phyloP scores from a whole-genome alignment of 129 eudicot species.

The Flaveria robusta region DNA sequence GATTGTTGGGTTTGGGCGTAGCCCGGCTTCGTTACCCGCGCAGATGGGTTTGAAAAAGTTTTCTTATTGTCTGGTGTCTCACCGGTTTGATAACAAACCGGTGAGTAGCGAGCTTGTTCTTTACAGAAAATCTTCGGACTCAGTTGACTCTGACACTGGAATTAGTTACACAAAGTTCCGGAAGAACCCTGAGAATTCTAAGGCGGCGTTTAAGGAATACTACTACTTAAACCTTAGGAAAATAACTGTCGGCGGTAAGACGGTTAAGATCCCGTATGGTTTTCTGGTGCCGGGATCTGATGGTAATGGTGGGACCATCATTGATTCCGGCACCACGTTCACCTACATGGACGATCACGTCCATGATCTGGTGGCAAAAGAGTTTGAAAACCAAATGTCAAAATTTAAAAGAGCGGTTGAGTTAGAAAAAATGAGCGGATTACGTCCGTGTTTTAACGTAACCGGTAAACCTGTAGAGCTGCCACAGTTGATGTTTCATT shows the following conservation, averaged over 20 bases:
- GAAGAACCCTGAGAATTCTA: conserved; percentile 32
- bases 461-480: conserved; percentile 19
- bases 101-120: conserved; percentile 52
- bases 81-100: conserved; percentile 53
- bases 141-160: background rate
- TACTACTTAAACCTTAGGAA: conserved; percentile 55
- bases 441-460: conserved; percentile 57
- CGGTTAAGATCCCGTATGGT: conserved; percentile 45
- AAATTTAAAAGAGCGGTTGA: conserved; percentile 48
- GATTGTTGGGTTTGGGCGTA: conserved; percentile 83
- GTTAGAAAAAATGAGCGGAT: conserved; percentile 46
- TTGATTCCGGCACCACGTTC: conserved; percentile 74
- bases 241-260: conserved; percentile 64
- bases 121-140: conserved; percentile 3
- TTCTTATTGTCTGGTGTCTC: conserved; percentile 69
- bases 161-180: conserved; percentile 58
- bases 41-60: conserved; percentile 61
- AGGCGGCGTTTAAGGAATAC: conserved; percentile 46
- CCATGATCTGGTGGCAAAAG: conserved; percentile 46
- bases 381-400: conserved; percentile 59
- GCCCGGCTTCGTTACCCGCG: conserved; percentile 59
- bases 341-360: conserved; percentile 57
- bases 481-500: conserved; percentile 58
- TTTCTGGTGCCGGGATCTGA: conserved; percentile 44
- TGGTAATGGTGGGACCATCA: conserved; percentile 70